phyloP scores from a whole-genome alignment of 179 eudicot species.

The Heliamphora pulchella region DNA sequence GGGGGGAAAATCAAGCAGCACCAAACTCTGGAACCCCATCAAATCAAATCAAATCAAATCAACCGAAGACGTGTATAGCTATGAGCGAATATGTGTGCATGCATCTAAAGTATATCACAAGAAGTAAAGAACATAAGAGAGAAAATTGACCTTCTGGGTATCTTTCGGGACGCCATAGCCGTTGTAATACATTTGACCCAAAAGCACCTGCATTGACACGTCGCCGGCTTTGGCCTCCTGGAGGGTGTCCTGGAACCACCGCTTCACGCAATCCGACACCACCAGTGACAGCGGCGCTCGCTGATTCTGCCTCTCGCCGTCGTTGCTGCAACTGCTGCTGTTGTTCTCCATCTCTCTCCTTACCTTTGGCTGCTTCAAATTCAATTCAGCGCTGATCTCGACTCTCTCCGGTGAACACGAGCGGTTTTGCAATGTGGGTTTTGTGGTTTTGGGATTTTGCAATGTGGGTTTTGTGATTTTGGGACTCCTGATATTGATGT shows the following conservation, averaged over 20 bases:
- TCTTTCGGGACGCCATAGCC: constrained; percentile 72
- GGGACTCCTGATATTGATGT: neutral
- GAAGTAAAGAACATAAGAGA: neutral
- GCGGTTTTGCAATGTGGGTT: constrained; percentile 18
- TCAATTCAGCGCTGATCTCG: constrained; percentile 1
- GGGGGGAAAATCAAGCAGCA: neutral
- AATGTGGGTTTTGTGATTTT: too few relatives aligned
- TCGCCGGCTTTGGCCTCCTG: constrained; percentile 83
- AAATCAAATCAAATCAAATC: neutral
- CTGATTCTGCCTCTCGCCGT: neutral
- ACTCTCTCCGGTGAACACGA: constrained; percentile 2
- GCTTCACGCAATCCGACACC: constrained; percentile 53
- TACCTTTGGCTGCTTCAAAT: constrained; percentile 1
- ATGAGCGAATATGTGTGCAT: too few relatives aligned
- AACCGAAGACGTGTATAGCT: too few relatives aligned
- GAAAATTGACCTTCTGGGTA: constrained; percentile 43
- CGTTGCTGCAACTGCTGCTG: constrained; percentile 11
- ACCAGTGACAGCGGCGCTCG: constrained; percentile 42
- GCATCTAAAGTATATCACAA: too few relatives aligned
- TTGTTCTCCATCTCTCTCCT: constrained; percentile 21
- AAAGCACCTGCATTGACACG: constrained; percentile 67
- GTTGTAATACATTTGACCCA: constrained; percentile 68
- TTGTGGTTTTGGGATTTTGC: neutral
- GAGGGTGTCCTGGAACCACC: constrained; percentile 78
- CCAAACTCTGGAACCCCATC: neutral